These are phyloP conservation scores for Fusarium lyarnte DNA, from an alignment of 2,329 filamentous ascomycete genomes.

Conservation along the genomic window DNA sequence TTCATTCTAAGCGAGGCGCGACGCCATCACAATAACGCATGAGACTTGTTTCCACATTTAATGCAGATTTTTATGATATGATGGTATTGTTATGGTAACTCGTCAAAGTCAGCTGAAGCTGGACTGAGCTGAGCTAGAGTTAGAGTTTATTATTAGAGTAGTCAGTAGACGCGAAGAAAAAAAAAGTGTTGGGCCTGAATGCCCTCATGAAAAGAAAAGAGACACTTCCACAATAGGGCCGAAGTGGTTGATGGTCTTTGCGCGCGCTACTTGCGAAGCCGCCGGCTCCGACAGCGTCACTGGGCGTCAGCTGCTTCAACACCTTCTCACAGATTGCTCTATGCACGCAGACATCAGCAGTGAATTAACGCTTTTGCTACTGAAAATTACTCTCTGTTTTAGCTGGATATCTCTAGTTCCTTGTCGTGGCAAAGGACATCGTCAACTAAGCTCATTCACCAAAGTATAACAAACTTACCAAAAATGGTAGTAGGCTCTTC, in stretches of 20 bases:
- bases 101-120: background rate
- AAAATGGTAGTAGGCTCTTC: conserved; percentile 15
- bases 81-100: background rate
- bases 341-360: background rate
- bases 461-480: background rate
- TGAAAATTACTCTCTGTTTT: background rate
- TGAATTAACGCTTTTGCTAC: too few species aligned
- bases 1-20: background rate
- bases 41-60: background rate
- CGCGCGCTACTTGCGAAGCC: conserved; percentile 7
- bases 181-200: background rate
- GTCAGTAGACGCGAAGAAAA: background rate
- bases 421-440: background rate
- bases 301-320: background rate
- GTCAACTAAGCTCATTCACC: background rate
- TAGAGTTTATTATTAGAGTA: background rate
- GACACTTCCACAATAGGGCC: conserved; percentile 27
- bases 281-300: background rate
- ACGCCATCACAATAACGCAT: background rate
- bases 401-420: background rate
- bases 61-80: background rate
- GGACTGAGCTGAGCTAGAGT: background rate
- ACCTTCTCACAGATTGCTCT: background rate
- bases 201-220: background rate
- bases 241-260: conserved; percentile 18